Base-by-base conservation (phyloP, 2,329 filamentous ascomycete genomes). In the Colletotrichum sp. region DNA sequence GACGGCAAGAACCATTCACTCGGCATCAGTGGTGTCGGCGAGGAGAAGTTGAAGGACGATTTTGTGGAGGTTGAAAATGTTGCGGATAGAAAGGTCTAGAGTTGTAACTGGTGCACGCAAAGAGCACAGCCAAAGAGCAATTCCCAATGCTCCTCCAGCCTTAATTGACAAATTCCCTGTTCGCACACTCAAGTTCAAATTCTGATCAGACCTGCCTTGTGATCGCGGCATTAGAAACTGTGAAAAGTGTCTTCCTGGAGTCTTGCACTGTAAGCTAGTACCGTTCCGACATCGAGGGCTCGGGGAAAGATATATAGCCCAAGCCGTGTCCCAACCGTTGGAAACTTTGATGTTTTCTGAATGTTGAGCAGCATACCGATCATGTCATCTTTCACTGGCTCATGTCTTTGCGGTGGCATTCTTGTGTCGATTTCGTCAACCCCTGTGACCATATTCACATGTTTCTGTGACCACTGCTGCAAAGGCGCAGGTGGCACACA, bases 381-480 rank as follows among this genome's bases (percentile, higher is more conserved):
- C 24, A 77, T 76, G 72, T 12, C 72, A 6, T 55, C 68, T 8
- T 75, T 75, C 31, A 36, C 61, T 13, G 76, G 75, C 8, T 54
- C 58, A 1, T 77, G 73, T 27, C 66, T 77, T 21, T 77, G 76
- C 13, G 76, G 71, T 24, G 74, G 65, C 3, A 63, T 77, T 33
- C n/a, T 27, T 15, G 15, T 76, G 12, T 18, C 66, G 8, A 68
- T 77, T 13, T 34, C 64, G 3, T 27, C 67, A 8, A 63, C 66
- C n/a, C 76, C 76, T 4, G n/a, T 66, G 2, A 61, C 57, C 2
- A 67, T 77, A 4, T 54, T 78, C 13, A 73, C 74, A 16, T 78
- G 75, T 54, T 77, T 69, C 34, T 77, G 76, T 51, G 21, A 65
- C 8, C 76, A 77, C 47, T 77, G 77, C 57, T 73, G 58, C 47